These are phyloP conservation scores for Aspergillus awamori DNA, from an alignment of 2,329 filamentous ascomycete species.

Conservation along the genomic window DNA sequence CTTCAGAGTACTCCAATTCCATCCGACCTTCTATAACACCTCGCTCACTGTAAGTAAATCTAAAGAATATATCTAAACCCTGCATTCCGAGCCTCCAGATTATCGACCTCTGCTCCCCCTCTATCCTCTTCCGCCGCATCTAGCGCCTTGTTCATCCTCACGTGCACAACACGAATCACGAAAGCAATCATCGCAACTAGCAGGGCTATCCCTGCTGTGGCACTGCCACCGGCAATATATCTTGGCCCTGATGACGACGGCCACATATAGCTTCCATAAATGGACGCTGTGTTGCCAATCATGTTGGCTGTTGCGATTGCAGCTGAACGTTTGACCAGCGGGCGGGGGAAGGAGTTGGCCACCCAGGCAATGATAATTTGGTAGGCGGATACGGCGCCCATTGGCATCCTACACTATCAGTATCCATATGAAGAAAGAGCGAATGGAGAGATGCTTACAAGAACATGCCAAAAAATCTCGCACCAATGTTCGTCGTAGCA, in stretches of 20 bases:
- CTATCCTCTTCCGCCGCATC: conserved; percentile 26
- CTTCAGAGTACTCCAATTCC: too few species aligned
- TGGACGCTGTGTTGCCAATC: conserved; percentile 44
- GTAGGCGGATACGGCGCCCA: conserved; percentile 53
- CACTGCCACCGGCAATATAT: conserved; percentile 42
- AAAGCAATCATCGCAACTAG: conserved; percentile 40
- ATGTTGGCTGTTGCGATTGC: conserved; percentile 48
- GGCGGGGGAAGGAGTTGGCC: conserved; percentile 46
- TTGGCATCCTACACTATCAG: conserved; percentile 48
- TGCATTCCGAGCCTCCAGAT: conserved; percentile 3
- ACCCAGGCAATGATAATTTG: conserved; percentile 51
- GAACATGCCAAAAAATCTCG: conserved; percentile 66
- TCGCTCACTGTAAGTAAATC: background rate
- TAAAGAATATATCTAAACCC: conserved; percentile 30
- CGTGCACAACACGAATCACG: conserved; percentile 37
- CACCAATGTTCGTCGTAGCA: conserved; percentile 53
- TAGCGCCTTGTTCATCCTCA: conserved; percentile 39
- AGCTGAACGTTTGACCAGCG: conserved; percentile 49
- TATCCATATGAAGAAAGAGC: background rate
- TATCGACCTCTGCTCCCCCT: background rate
- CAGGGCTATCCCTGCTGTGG: conserved; percentile 40
- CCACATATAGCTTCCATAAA: conserved; percentile 46
- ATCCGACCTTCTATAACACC: background rate
- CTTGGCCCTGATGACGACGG: conserved; percentile 39
- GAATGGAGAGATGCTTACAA: conserved; percentile 34